phyloP scores from a whole-genome alignment of 1,284 basidiomycete genomes.

The Marasmius tenuissimus region DNA sequence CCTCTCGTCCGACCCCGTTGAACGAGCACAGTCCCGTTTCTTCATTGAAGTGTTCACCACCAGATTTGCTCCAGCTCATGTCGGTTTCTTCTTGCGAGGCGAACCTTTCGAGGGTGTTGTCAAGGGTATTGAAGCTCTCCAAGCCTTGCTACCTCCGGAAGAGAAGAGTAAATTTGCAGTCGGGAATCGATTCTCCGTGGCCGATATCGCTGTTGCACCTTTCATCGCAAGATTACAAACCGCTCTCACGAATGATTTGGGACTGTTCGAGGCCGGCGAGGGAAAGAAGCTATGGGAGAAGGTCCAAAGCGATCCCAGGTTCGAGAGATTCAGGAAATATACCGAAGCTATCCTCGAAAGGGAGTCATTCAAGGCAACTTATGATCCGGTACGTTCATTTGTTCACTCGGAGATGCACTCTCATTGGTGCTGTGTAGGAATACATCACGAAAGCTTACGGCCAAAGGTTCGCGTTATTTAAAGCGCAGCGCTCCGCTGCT shows the following conservation, averaged over 20 bases:
- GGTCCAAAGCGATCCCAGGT: slow-evolving; percentile 39
- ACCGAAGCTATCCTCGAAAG: slow-evolving; percentile 39
- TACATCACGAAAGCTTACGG: slow-evolving; percentile 14
- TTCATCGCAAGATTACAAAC: slow-evolving; percentile 46
- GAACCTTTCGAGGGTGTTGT: slow-evolving; percentile 30
- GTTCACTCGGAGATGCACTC: not conserved
- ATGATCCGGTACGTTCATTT: slow-evolving; percentile 35
- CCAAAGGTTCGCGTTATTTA: not conserved
- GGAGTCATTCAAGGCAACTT: slow-evolving; percentile 48
- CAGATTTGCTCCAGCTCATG: slow-evolving; percentile 39
- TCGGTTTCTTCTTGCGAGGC: slow-evolving; percentile 37
- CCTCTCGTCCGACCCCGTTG: slow-evolving; percentile 53
- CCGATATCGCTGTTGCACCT: slow-evolving; percentile 52
- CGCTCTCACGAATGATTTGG: slow-evolving; percentile 43
- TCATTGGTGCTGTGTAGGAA: not conserved
- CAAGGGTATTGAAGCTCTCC: slow-evolving; percentile 7
- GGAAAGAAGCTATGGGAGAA: slow-evolving; percentile 39
- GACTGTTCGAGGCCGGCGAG: slow-evolving; percentile 39
- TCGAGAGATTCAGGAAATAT: slow-evolving; percentile 43
- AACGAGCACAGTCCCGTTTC: slow-evolving; percentile 56
- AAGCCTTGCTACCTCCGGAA: slow-evolving; percentile 31
- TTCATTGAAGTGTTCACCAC: slow-evolving; percentile 54
- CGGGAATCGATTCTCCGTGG: slow-evolving; percentile 49
- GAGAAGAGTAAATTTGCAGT: slow-evolving; percentile 34
- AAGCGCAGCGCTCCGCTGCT: not conserved